These are phyloP conservation scores for Ceratocystis cubensis DNA, from an alignment of 2,329 filamentous ascomycete species.

Conservation along the genomic window DNA sequence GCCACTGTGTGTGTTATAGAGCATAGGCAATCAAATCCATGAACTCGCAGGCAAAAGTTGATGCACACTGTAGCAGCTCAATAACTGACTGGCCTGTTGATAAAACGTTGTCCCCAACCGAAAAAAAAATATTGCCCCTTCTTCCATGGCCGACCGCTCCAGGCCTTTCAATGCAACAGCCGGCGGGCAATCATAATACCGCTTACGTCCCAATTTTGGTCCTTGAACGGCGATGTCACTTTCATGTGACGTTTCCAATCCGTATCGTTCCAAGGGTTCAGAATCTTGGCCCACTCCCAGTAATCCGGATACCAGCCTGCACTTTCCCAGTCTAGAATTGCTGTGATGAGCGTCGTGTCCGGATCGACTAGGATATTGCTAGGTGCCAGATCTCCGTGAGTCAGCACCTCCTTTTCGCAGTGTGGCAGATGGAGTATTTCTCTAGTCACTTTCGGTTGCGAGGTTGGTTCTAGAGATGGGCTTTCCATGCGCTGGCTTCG, in stretches of 20 bases:
- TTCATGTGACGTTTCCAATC: conserved; percentile 13
- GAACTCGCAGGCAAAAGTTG: too few species aligned
- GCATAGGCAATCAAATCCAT: too few species aligned
- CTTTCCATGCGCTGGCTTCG: too few species aligned
- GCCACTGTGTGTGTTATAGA: too few species aligned
- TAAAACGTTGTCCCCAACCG: too few species aligned
- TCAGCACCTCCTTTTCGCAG: conserved; percentile 27
- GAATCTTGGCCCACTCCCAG: conserved; percentile 28
- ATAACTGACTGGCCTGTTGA: too few species aligned
- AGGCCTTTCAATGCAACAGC: neutral
- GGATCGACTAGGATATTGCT: conserved; percentile 29
- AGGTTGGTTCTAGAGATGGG: too few species aligned
- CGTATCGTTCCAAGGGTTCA: conserved; percentile 10
- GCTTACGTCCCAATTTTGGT: neutral
- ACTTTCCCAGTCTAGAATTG: conserved; percentile 48
- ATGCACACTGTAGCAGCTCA: too few species aligned
- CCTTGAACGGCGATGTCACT: conserved; percentile 8
- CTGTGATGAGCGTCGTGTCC: conserved; percentile 34
- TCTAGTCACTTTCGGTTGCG: neutral
- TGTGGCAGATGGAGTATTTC: conserved; percentile 17
- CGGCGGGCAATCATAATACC: conserved; percentile 3
- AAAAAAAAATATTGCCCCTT: too few species aligned
- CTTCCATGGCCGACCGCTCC: too few species aligned
- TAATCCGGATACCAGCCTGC: conserved; percentile 29
- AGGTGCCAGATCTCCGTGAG: conserved; percentile 28